These are phyloP conservation scores for Ganoderma leucocontextum DNA, from an alignment of 1,284 basidiomycete species.

Conservation along the genomic window DNA sequence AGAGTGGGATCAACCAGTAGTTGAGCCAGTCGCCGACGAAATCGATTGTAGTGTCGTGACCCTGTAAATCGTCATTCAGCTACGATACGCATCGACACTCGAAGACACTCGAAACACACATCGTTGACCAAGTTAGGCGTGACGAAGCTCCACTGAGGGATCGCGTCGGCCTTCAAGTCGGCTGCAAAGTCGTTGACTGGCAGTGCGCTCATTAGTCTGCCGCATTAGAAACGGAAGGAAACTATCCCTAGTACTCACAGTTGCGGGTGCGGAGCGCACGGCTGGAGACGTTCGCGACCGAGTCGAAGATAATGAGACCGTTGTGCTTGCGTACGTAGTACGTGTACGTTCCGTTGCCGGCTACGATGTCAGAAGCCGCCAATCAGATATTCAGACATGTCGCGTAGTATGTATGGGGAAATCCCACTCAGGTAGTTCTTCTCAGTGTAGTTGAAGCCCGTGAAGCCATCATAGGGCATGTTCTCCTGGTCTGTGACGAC, in stretches of 20 bases:
- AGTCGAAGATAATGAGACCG: conserved; percentile 62
- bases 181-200: conserved; percentile 61
- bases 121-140: conserved; percentile 72
- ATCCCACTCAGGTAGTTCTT: conserved; percentile 54
- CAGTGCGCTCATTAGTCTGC: not conserved
- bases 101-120: conserved; percentile 33
- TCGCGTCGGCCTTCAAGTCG: conserved; percentile 57
- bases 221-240: not conserved
- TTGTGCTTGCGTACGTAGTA: conserved; percentile 71
- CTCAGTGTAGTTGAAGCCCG: conserved; percentile 50
- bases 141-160: conserved; percentile 71
- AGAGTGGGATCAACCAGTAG: conserved; percentile 63
- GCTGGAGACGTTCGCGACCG: conserved; percentile 49
- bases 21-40: conserved; percentile 58
- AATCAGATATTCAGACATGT: not conserved
- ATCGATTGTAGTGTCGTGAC: conserved; percentile 65
- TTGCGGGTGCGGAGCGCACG: conserved; percentile 65
- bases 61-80: conserved; percentile 13
- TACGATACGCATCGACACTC: not conserved
- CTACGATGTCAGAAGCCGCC: conserved; percentile 27
- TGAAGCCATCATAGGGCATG: conserved; percentile 63
- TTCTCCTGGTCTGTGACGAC: conserved; percentile 57
- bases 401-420: not conserved
- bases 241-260: conserved; percentile 39
- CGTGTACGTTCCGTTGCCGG: conserved; percentile 48